Evolutionary conservation across 441 rosid genomes (phyloP).

Genomic region (Breynia disticha): DNA sequence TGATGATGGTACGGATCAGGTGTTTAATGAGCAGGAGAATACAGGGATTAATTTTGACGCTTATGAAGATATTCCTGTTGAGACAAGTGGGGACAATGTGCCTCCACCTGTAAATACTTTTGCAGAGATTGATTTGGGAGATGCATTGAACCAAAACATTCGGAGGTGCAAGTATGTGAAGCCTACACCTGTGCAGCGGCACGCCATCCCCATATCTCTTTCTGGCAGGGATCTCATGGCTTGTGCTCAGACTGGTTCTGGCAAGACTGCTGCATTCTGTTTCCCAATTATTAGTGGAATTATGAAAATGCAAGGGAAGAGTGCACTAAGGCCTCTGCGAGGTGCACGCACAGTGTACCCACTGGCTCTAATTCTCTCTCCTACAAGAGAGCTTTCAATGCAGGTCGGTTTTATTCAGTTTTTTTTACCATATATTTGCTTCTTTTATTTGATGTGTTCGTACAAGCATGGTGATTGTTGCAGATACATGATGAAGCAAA

Average conservation of each 20-base stretch:
- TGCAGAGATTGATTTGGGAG: constrained; percentile 30
- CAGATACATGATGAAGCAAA: constrained; percentile 41
- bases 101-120: constrained; percentile 28
- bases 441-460: too few relatives aligned
- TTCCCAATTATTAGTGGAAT: constrained; percentile 38
- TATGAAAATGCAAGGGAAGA: too few relatives aligned
- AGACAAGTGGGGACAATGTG: constrained; percentile 27
- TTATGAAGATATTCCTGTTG: constrained; percentile 41
- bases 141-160: constrained; percentile 26
- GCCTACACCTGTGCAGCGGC: constrained; percentile 48
- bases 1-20: constrained; percentile 31
- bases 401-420: constrained; percentile 21
- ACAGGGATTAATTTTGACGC: constrained; percentile 31
- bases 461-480: neutral
- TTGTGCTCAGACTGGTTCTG: constrained; percentile 52
- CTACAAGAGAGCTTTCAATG: constrained; percentile 48
- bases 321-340: too few relatives aligned
- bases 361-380: constrained; percentile 38
- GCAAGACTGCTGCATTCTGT: constrained; percentile 49
- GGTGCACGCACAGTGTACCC: constrained; percentile 26
- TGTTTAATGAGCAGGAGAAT: constrained; percentile 24
- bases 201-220: constrained; percentile 41
- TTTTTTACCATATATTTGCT: neutral
- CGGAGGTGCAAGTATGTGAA: constrained; percentile 34
- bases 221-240: constrained; percentile 57